A percentile compares a stretch with the other conserved stretches of the same genome.
phyloP scores from a whole-genome alignment of 805 yeast species.

The Schwanniomyces polymorphus region DNA sequence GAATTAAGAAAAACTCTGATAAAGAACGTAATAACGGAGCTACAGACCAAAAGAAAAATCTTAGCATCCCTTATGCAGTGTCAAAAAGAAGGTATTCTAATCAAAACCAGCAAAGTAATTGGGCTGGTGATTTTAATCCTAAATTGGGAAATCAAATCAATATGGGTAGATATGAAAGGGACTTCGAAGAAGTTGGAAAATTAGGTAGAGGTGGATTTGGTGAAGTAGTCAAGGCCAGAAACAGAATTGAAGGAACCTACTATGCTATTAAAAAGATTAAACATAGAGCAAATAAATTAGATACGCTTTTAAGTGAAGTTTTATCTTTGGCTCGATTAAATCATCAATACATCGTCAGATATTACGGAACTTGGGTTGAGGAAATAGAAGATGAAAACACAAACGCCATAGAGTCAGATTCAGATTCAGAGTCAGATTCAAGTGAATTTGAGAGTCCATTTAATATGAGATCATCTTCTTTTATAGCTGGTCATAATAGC shows the following conservation, averaged over 20 bases:
- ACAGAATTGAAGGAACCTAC: slow-evolving; percentile 88
- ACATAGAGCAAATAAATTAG: slow-evolving; percentile 76
- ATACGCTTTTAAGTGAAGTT: slow-evolving; percentile 85
- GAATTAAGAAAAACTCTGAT: neutral
- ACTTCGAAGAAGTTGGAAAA: slow-evolving; percentile 90
- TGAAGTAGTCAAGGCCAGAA: slow-evolving; percentile 96
- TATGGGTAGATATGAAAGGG: slow-evolving; percentile 80
- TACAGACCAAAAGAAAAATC: neutral
- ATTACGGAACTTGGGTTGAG: slow-evolving; percentile 97
- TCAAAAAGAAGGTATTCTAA: slow-evolving; percentile 24
- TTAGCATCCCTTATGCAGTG: neutral
- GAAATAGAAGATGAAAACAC: slow-evolving; percentile 45
- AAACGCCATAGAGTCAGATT: slow-evolving; percentile 21
- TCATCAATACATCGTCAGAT: slow-evolving; percentile 94
- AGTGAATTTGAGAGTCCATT: slow-evolving; percentile 25
- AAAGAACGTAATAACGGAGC: neutral
- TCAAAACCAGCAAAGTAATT: slow-evolving; percentile 5
- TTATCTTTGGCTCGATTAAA: slow-evolving; percentile 87
- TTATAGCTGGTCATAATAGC: slow-evolving; percentile 18
- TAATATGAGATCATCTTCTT: slow-evolving; percentile 20
- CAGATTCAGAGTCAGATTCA: slow-evolving; percentile 17
- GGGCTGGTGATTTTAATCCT: neutral
- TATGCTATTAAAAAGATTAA: slow-evolving; percentile 92
- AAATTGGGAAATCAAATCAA: slow-evolving; percentile 4
- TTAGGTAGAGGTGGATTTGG: slow-evolving; percentile 97